Percentiles rank a stretch among this genome's conserved stretches.
phyloP scores from a whole-genome alignment of 2,329 filamentous ascomycete genomes.

The Chrysoporthe cubensis region DNA sequence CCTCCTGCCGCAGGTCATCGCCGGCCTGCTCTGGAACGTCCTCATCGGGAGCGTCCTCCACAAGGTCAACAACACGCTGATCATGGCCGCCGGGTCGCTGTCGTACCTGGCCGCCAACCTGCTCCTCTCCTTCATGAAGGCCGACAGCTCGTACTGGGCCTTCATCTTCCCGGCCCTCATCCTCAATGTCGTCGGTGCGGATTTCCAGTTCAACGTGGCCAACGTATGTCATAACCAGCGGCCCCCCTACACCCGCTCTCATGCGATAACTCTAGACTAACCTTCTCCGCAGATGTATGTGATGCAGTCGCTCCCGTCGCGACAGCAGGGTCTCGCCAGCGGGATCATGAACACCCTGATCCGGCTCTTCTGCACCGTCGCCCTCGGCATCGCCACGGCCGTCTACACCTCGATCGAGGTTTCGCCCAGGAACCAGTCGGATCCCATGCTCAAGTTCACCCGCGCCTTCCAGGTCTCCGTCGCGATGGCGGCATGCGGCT shows the following conservation, averaged over 20 bases:
- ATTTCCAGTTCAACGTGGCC: conserved; percentile 72
- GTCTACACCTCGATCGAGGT: conserved; percentile 56
- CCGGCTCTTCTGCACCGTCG: conserved; percentile 61
- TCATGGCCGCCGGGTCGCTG: conserved; percentile 54
- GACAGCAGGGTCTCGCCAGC: conserved; percentile 69
- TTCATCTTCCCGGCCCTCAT: conserved; percentile 66
- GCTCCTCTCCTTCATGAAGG: conserved; percentile 60
- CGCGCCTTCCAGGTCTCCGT: conserved; percentile 55
- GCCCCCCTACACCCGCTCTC: not conserved
- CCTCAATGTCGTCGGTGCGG: conserved; percentile 66
- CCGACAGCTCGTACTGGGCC: conserved; percentile 64
- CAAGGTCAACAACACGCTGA: conserved; percentile 64
- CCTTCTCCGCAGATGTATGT: conserved; percentile 64
- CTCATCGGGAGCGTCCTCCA: conserved; percentile 66
- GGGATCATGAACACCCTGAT: conserved; percentile 71
- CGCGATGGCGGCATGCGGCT: conserved; percentile 46
- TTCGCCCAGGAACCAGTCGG: conserved; percentile 37
- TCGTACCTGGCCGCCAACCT: conserved; percentile 47
- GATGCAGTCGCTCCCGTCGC: conserved; percentile 63
- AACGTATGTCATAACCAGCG: conserved; percentile 60
- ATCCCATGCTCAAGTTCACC: conserved; percentile 53
- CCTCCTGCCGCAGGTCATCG: conserved; percentile 67
- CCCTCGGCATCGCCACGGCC: conserved; percentile 65
- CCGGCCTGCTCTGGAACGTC: conserved; percentile 65
- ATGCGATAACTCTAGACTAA: not conserved